Conservation (phyloP, 2,329 filamentous ascomycete genomes). For the Capronia coronata region DNA sequence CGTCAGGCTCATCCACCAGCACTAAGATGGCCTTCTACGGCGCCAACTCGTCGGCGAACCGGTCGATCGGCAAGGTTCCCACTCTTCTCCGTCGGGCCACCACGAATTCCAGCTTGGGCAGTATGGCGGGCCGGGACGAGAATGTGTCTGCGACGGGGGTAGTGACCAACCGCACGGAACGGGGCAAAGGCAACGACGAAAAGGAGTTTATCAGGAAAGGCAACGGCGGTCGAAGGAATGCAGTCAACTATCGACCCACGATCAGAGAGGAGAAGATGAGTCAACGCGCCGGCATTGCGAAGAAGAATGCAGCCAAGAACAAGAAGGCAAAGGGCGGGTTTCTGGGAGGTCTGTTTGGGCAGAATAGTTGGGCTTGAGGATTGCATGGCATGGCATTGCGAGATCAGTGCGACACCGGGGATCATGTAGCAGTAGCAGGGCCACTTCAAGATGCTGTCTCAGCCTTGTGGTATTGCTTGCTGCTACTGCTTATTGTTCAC, state of each 20-base stretch:
- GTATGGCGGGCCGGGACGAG: conserved; percentile 18
- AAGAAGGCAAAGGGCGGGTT: conserved; percentile 24
- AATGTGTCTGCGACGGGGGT: conserved; percentile 28
- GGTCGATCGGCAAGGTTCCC: conserved; percentile 21
- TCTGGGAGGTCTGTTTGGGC: conserved; percentile 24
- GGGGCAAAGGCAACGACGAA: conserved; percentile 24
- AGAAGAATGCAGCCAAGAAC: conserved; percentile 30
- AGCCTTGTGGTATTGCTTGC: too few species aligned
- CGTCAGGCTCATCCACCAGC: conserved; percentile 26
- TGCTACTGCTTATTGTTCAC: too few species aligned
- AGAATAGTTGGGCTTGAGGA: conserved; percentile 23
- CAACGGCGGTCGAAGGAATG: conserved; percentile 23
- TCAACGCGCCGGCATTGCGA: conserved; percentile 22
- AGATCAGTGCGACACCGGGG: not conserved
- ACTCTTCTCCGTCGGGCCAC: conserved; percentile 27
- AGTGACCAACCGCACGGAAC: conserved; percentile 24
- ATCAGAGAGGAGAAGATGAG: conserved; percentile 28
- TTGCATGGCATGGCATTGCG: not conserved
- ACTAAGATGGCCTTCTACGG: conserved; percentile 27
- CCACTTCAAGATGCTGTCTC: too few species aligned
- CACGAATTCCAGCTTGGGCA: conserved; percentile 26
- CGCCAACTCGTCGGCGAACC: conserved; percentile 10
- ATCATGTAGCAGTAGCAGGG: too few species aligned
- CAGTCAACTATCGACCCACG: conserved; percentile 27
- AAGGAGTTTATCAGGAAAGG: conserved; percentile 28